phyloP scores from a whole-genome alignment of 495 filamentous ascomycete genomes.

The Hypoxylon fragiforme region DNA sequence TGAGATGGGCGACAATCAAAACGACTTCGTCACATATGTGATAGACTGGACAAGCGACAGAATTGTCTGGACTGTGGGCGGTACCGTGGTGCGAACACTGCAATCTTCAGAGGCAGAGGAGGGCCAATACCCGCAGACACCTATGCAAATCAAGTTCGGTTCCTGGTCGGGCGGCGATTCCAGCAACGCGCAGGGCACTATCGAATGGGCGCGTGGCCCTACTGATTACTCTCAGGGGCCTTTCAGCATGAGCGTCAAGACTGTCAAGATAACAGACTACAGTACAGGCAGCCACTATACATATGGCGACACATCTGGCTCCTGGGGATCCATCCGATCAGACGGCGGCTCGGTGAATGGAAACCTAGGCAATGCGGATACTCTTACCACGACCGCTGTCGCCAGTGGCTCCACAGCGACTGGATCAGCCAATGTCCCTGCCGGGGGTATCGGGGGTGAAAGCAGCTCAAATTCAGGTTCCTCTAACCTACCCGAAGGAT shows the following conservation, averaged over 20 bases:
- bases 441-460: slow-evolving; percentile 65
- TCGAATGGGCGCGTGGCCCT: slow-evolving; percentile 82
- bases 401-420: slow-evolving; percentile 45
- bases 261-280: slow-evolving; percentile 80
- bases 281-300: slow-evolving; percentile 82
- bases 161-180: slow-evolving; percentile 86
- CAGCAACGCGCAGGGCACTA: slow-evolving; percentile 71
- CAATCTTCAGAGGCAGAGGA: slow-evolving; percentile 56
- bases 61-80: slow-evolving; percentile 83
- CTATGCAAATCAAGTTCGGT: slow-evolving; percentile 84
- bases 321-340: slow-evolving; percentile 64
- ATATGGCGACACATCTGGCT: slow-evolving; percentile 75
- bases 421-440: slow-evolving; percentile 51
- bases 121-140: slow-evolving; percentile 84
- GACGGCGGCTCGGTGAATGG: slow-evolving; percentile 65
- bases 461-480: slow-evolving; percentile 32
- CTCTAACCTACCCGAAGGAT: slow-evolving; percentile 54
- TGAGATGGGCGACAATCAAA: slow-evolving; percentile 63
- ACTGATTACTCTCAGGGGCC: slow-evolving; percentile 80
- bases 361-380: slow-evolving; percentile 50
- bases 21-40: slow-evolving; percentile 81
- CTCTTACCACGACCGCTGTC: slow-evolving; percentile 53
- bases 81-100: slow-evolving; percentile 68
- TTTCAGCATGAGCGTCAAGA: slow-evolving; percentile 82
- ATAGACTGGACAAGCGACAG: slow-evolving; percentile 80